Percentiles rank a stretch among this genome's conserved stretches.
phyloP scores from a whole-genome alignment of 2,329 filamentous ascomycete genomes.

The Fusarium drepaniforme region DNA sequence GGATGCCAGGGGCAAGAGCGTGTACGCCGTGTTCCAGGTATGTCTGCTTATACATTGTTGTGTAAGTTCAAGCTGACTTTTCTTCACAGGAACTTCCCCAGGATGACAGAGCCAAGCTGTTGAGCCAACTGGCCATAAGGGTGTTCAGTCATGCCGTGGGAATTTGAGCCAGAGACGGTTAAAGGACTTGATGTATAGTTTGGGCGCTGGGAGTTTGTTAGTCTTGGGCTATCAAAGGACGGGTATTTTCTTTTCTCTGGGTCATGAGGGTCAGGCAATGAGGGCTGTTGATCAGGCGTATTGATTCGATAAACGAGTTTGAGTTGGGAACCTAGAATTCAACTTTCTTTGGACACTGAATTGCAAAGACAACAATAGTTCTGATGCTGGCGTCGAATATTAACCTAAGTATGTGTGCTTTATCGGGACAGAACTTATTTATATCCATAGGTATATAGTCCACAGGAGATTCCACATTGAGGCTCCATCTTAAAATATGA shows the following conservation, averaged over 20 bases:
- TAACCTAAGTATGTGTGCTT: too few species aligned
- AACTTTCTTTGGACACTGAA: not conserved
- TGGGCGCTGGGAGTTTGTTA: conserved; percentile 32
- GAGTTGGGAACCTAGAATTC: not conserved
- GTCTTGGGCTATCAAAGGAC: not conserved
- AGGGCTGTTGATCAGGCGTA: not conserved
- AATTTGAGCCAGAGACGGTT: conserved; percentile 48
- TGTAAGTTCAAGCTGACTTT: conserved; percentile 15
- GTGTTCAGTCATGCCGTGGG: conserved; percentile 86
- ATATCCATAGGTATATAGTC: not conserved
- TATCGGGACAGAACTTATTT: too few species aligned
- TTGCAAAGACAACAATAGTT: not conserved
- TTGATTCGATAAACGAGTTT: not conserved
- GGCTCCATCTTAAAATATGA: not conserved
- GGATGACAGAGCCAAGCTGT: conserved; percentile 81
- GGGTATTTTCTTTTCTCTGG: not conserved
- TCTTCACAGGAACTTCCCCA: conserved; percentile 78
- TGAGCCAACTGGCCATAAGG: conserved; percentile 87
- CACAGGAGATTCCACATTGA: not conserved
- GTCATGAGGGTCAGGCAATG: not conserved
- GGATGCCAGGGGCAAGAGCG: conserved; percentile 93
- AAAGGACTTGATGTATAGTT: conserved; percentile 2
- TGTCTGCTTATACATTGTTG: conserved; percentile 33
- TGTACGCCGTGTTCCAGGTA: conserved; percentile 87
- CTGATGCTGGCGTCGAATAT: not conserved